A percentile compares a stretch with the other conserved stretches of the same genome.
Evolutionary conservation across 768 basidiomycete genomes (phyloP).

Genomic region (Kwoniella europaea): DNA sequence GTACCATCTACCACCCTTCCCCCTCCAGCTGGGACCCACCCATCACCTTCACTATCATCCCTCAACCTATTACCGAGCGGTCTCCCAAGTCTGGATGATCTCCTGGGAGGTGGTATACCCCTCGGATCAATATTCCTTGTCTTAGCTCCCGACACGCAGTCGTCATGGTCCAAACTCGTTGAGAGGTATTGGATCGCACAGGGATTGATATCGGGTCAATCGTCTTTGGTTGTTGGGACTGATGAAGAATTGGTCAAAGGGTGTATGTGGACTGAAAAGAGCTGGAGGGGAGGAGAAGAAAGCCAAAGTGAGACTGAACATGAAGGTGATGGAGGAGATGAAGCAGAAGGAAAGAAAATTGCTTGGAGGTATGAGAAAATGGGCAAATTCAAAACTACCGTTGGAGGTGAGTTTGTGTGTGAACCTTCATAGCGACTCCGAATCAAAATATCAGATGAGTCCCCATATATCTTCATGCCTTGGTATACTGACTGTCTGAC

Average conservation of each 20-base stretch:
- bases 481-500: no score
- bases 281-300: constrained; percentile 45
- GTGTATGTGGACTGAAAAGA: constrained; percentile 76
- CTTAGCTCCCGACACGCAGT: constrained; percentile 82
- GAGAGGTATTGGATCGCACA: constrained; percentile 89
- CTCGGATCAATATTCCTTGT: constrained; percentile 74
- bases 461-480: no score
- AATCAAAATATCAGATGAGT: no score
- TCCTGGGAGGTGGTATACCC: constrained; percentile 83
- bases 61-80: constrained; percentile 71
- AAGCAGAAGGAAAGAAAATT: constrained; percentile 75
- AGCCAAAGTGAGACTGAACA: constrained; percentile 58
- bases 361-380: constrained; percentile 97
- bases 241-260: constrained; percentile 67
- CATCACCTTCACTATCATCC: constrained; percentile 55
- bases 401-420: constrained; percentile 54
- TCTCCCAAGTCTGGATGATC: constrained; percentile 89
- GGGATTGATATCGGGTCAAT: constrained; percentile 75
- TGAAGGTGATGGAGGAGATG: constrained; percentile 34
- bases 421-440: no score
- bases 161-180: constrained; percentile 80
- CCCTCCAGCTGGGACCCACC: constrained; percentile 54
- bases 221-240: constrained; percentile 68
- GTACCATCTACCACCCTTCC: constrained; percentile 35
- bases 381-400: constrained; percentile 88